Conservation (phyloP, 441 rosid genomes). For the Viola pubescens region DNA sequence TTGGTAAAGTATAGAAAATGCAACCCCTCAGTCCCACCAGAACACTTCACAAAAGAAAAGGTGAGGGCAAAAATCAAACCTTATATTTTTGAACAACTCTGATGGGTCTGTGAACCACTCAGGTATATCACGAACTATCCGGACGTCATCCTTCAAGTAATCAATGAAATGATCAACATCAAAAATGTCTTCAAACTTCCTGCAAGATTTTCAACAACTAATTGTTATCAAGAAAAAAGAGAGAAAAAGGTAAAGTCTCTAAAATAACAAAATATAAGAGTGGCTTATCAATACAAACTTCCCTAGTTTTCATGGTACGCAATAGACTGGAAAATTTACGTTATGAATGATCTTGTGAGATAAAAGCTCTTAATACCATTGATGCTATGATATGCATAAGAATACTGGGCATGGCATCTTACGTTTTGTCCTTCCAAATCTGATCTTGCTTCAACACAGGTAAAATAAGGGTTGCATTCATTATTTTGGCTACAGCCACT, state of each 20-base stretch:
- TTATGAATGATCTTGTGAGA: neutral
- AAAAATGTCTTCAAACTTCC: constrained; percentile 93
- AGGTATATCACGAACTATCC: constrained; percentile 88
- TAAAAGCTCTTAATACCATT: constrained; percentile 1
- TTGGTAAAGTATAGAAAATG: neutral
- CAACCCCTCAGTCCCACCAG: too few relatives aligned
- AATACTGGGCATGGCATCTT: constrained; percentile 19
- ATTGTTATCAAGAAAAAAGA: neutral
- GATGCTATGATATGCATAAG: neutral
- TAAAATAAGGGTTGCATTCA: constrained; percentile 95
- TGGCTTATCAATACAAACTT: neutral
- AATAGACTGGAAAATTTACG: neutral
- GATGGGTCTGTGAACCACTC: constrained; percentile 94
- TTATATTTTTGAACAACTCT: constrained; percentile 84
- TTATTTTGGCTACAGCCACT: constrained; percentile 93
- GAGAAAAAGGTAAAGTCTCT: constrained; percentile 4
- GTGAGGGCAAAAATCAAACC: constrained; percentile 32
- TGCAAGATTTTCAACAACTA: constrained; percentile 26
- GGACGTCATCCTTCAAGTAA: constrained; percentile 83
- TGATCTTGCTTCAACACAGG: constrained; percentile 99
- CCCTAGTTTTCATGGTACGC: too few relatives aligned
- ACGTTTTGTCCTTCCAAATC: constrained; percentile 99
- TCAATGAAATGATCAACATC: constrained; percentile 96
- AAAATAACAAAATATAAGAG: neutral
- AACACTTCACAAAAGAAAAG: neutral